Percentiles rank a stretch among this genome's conserved stretches.
These are phyloP conservation scores for Cladosporium sphaerospermum DNA, from an alignment of 2,329 filamentous ascomycete species.

Conservation along the genomic window DNA sequence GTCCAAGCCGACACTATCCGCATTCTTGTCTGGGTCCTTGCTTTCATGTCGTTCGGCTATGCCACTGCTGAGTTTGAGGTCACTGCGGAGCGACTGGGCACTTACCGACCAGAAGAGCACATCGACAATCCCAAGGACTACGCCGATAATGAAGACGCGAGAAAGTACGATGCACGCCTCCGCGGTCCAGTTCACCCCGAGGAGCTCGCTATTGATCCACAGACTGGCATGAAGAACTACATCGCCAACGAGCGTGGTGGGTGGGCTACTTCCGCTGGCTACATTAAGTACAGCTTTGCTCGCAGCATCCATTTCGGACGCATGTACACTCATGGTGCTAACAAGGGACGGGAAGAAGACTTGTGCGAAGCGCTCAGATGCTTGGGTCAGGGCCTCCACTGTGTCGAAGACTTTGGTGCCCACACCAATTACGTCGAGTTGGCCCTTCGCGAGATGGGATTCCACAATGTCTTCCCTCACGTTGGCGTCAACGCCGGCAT, in stretches of 20 bases:
- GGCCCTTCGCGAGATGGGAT: slow-evolving; percentile 46
- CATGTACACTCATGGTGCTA: slow-evolving; percentile 39
- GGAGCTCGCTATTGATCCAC: slow-evolving; percentile 40
- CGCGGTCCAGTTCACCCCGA: slow-evolving; percentile 62
- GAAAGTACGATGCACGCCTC: slow-evolving; percentile 72
- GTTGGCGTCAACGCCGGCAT: slow-evolving; percentile 42
- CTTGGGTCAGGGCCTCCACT: slow-evolving; percentile 48
- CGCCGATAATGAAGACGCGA: slow-evolving; percentile 78
- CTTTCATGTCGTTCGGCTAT: slow-evolving; percentile 52
- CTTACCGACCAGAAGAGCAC: slow-evolving; percentile 48
- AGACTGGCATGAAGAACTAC: slow-evolving; percentile 98
- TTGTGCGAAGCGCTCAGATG: slow-evolving; percentile 45
- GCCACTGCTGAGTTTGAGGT: slow-evolving; percentile 53
- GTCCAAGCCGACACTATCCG: slow-evolving; percentile 50
- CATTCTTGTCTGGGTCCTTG: slow-evolving; percentile 49
- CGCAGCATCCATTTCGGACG: slow-evolving; percentile 45
- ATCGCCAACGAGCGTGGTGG: slow-evolving; percentile 83
- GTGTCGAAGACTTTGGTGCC: slow-evolving; percentile 49
- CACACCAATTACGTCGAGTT: slow-evolving; percentile 52
- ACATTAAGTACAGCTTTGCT: slow-evolving; percentile 37
- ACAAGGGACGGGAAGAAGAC: slow-evolving; percentile 39
- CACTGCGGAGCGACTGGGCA: slow-evolving; percentile 46
- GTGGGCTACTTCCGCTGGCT: slow-evolving; percentile 87
- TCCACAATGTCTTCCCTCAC: slow-evolving; percentile 47
- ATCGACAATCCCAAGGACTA: slow-evolving; percentile 55